Percentiles rank a stretch among this genome's conserved stretches.
Conservation (phyloP, 2,329 filamentous ascomycete species). For the Thelonectria olida region DNA sequence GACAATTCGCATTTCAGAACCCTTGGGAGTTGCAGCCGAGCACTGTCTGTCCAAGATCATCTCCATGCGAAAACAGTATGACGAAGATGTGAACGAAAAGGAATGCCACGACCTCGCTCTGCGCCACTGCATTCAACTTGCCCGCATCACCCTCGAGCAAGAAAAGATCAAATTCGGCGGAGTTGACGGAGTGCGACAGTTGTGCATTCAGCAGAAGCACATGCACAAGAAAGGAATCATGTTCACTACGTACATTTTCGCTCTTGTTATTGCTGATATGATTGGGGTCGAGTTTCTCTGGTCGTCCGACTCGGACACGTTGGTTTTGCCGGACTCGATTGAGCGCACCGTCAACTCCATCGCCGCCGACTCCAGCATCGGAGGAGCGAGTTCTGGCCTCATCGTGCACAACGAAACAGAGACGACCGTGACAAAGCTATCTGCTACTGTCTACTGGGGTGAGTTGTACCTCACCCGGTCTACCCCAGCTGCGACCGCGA, state of each 20-base stretch:
- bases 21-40: constrained; percentile 34
- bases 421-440: constrained; percentile 29
- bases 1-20: constrained; percentile 32
- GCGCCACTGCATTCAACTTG: constrained; percentile 35
- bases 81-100: constrained; percentile 18
- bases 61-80: constrained; percentile 20
- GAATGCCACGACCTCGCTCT: constrained; percentile 30
- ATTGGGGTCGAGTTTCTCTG: constrained; percentile 39
- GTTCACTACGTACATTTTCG: constrained; percentile 38
- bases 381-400: constrained; percentile 37
- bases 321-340: constrained; percentile 32
- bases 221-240: constrained; percentile 41
- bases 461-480: constrained; percentile 39
- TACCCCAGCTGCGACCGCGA: constrained; percentile 32
- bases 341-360: constrained; percentile 32
- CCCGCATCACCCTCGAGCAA: constrained; percentile 26
- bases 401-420: constrained; percentile 36
- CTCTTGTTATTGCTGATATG: constrained; percentile 35
- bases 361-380: constrained; percentile 28
- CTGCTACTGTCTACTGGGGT: constrained; percentile 38
- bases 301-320: constrained; percentile 38
- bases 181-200: constrained; percentile 21
- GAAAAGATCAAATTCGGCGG: constrained; percentile 29
- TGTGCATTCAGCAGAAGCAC: constrained; percentile 37
- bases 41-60: constrained; percentile 26